Evolutionary conservation across 1,284 basidiomycete species (phyloP), one percentile per base, ranked within the genome.

Genomic region (Pholiota adiposa): DNA sequence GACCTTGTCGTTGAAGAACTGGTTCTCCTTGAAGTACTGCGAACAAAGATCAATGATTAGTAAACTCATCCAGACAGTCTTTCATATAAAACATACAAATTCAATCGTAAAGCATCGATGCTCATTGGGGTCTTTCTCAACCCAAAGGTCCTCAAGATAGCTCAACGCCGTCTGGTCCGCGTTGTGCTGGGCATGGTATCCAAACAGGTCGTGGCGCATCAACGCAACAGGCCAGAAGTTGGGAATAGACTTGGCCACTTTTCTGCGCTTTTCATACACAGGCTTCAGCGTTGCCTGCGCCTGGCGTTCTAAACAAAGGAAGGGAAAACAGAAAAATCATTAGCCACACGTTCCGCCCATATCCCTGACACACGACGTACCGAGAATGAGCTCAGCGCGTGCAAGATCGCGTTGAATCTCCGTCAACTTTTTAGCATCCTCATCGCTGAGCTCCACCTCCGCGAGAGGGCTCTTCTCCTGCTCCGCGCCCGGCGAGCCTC

Each of bases 1-100:
- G 38, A 92, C 82, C 52, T 77, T 77, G 74, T 94, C 86, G 21
- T 78, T 77, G 76, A 94, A 94, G 76, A 85, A 91, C 19, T 90
- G 89, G 77, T 94, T 94, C 69, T 91, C 83, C 72, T 89, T 91
- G 80, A 93, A 94, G 70, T 90, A 70, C 91, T 93, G 65, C 58
- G 67, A 46, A 52, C 9, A 52, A 40, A 33, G 16, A 43, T 14
- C 7, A 4, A 27, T 41, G 31, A 34, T 43, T 12, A n/a, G 27
- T 33, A 27, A 4, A 33, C 18, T 4, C n/a, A 11, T 34, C 3
- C 23, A 33, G n/a, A 12, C 23, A 50, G 38, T 27, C 40, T 46
- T 46, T 38, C 54, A 59, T 18, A 29, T 46, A 53, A 34, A 34
- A 85, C 92, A 68, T 72, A 93, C 91, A 73, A 93, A 90, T 79